phyloP scores from a whole-genome alignment of 306 rosid species.

The Corylus heterophylla region DNA sequence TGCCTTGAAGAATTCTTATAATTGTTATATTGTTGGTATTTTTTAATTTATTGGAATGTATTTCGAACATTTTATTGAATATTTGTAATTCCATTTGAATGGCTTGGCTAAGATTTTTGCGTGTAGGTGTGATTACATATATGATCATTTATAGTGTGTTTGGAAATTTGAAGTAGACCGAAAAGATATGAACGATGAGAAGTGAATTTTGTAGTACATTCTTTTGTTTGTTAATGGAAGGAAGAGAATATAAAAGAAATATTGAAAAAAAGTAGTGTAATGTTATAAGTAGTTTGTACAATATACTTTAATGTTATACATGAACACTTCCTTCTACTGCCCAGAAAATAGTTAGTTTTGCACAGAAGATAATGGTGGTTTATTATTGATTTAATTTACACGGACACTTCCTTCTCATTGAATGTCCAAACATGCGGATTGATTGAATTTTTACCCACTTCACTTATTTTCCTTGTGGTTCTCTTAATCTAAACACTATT shows the following conservation, averaged over 20 bases:
- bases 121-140: background rate
- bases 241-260: background rate
- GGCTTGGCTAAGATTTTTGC: background rate
- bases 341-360: too few species aligned
- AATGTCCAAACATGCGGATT: background rate
- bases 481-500: background rate
- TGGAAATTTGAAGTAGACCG: background rate
- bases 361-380: too few species aligned
- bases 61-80: background rate
- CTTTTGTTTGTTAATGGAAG: background rate
- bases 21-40: background rate
- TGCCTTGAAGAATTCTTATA: background rate
- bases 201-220: background rate
- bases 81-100: background rate
- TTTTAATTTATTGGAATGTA: background rate
- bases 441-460: background rate
- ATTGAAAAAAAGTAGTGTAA: background rate
- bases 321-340: too few species aligned
- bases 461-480: background rate
- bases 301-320: too few species aligned
- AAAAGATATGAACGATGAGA: background rate
- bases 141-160: background rate
- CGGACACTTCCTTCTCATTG: background rate
- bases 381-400: too few species aligned
- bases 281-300: too few species aligned